Evolutionary conservation across 2,329 filamentous ascomycete genomes (phyloP).

Genomic region (Pezizomycotina sp.): DNA sequence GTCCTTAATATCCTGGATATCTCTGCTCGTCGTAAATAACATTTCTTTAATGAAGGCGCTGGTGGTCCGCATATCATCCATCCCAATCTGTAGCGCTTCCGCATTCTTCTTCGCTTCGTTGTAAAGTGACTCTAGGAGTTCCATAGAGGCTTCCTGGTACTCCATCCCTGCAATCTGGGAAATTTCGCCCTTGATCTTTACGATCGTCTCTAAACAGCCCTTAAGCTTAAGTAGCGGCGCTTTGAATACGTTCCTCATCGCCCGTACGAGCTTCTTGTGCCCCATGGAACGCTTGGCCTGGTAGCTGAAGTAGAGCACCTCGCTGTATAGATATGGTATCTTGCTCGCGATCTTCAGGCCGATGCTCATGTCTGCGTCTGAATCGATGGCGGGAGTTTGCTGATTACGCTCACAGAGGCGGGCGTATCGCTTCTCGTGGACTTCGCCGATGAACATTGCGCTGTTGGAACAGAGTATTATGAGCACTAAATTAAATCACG

Average conservation of each 20-base stretch:
- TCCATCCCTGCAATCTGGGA: slow-evolving; percentile 8
- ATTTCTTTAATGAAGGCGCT: slow-evolving; percentile 6
- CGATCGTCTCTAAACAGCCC: slow-evolving; percentile 8
- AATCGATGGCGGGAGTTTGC: too few relatives aligned
- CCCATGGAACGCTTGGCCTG: slow-evolving; percentile 8
- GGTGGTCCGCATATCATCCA: slow-evolving; percentile 6
- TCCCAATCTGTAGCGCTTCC: not conserved
- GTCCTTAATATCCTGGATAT: slow-evolving; percentile 7
- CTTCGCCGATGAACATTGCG: slow-evolving; percentile 13
- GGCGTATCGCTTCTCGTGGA: slow-evolving; percentile 9
- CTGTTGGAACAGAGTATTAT: too few relatives aligned
- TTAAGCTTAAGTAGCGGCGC: slow-evolving; percentile 9
- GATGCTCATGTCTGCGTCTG: not conserved
- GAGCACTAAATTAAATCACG: too few relatives aligned
- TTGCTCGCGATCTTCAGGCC: slow-evolving; percentile 10
- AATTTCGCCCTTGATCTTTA: slow-evolving; percentile 8
- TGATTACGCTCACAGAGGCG: too few relatives aligned
- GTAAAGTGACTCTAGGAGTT: slow-evolving; percentile 5
- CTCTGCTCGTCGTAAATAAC: slow-evolving; percentile 10
- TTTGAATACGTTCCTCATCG: not conserved
- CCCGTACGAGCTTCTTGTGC: slow-evolving; percentile 5
- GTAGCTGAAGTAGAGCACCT: slow-evolving; percentile 14
- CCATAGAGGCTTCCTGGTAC: slow-evolving; percentile 10
- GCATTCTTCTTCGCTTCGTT: not conserved
- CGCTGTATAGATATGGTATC: slow-evolving; percentile 12